Conservation (phyloP, 2,329 filamentous ascomycete genomes). For the Fusarium palustre region DNA sequence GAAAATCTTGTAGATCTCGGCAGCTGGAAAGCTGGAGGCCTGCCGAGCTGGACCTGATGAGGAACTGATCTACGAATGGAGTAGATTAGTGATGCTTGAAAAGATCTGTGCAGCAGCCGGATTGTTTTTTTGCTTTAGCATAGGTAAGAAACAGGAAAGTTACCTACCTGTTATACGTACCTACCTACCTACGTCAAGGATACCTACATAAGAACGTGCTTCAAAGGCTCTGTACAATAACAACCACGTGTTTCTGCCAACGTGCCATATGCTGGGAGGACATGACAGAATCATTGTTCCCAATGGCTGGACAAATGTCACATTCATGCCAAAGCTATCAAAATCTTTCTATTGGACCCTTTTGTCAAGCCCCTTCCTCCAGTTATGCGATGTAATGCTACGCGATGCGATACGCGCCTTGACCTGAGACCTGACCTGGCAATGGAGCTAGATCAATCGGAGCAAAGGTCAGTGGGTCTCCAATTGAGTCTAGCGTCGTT, state of each 20-base stretch:
- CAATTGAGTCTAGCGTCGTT: constrained; percentile 29
- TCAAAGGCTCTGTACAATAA: constrained; percentile 6
- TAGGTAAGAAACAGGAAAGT: constrained; percentile 18
- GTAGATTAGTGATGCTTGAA: constrained; percentile 21
- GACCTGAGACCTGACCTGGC: background rate
- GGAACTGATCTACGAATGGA: constrained; percentile 34
- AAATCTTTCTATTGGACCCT: constrained; percentile 21
- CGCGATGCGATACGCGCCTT: constrained; percentile 1
- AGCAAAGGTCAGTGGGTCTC: constrained; percentile 29
- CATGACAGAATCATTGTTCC: background rate
- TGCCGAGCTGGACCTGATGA: constrained; percentile 24
- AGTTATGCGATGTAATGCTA: constrained; percentile 6
- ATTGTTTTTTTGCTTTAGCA: background rate
- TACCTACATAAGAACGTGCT: too few species aligned
- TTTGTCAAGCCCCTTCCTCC: background rate
- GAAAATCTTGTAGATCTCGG: constrained; percentile 36
- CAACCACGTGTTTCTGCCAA: constrained; percentile 18
- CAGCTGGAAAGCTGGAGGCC: constrained; percentile 23
- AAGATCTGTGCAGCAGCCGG: constrained; percentile 28
- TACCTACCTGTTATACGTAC: background rate
- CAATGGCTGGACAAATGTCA: background rate
- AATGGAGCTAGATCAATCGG: constrained; percentile 5
- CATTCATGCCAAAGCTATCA: constrained; percentile 3
- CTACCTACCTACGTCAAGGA: too few species aligned
- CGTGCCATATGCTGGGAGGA: constrained; percentile 1